Evolutionary conservation across 139 green algal genomes (phyloP).

Genomic region (Nannochloris sp.): DNA sequence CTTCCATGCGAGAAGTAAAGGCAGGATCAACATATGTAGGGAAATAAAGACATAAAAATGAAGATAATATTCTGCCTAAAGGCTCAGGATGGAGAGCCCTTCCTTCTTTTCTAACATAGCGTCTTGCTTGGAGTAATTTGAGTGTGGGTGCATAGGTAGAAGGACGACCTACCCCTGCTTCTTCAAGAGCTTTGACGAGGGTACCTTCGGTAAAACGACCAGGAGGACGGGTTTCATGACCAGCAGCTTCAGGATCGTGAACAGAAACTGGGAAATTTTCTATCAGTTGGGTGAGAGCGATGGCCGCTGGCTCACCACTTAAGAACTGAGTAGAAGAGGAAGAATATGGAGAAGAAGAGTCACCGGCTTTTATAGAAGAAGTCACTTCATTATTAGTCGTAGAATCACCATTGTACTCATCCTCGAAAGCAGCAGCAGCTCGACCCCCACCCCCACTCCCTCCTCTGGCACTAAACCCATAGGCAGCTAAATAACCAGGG

Average conservation of each 20-base stretch:
- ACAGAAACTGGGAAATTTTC: conserved; percentile 4
- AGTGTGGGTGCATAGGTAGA: conserved; percentile 88
- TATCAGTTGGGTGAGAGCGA: conserved; percentile 6
- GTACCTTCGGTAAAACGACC: conserved; percentile 53
- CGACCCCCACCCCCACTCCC: not conserved
- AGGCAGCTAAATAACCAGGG: conserved; percentile 41
- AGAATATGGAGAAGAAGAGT: too few relatives aligned
- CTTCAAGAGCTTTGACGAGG: conserved; percentile 79
- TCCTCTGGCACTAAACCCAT: not conserved
- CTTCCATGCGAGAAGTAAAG: conserved; percentile 67
- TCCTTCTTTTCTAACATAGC: conserved; percentile 57
- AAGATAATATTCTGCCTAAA: conserved; percentile 56
- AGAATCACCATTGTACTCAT: not conserved
- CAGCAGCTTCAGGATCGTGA: not conserved
- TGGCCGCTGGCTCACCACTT: not conserved
- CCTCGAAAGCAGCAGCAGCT: not conserved
- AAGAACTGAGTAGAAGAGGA: not conserved
- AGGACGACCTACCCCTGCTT: conserved; percentile 80
- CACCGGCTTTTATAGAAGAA: too few relatives aligned
- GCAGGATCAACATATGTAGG: conserved; percentile 67
- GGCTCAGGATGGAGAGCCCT: conserved; percentile 45
- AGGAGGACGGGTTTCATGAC: conserved; percentile 73
- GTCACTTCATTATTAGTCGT: not conserved
- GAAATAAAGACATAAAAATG: conserved; percentile 76
- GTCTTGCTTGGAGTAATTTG: conserved; percentile 57